These are phyloP conservation scores for Candida sp. DNA, from an alignment of 1,139 yeast species.

Conservation along the genomic window DNA sequence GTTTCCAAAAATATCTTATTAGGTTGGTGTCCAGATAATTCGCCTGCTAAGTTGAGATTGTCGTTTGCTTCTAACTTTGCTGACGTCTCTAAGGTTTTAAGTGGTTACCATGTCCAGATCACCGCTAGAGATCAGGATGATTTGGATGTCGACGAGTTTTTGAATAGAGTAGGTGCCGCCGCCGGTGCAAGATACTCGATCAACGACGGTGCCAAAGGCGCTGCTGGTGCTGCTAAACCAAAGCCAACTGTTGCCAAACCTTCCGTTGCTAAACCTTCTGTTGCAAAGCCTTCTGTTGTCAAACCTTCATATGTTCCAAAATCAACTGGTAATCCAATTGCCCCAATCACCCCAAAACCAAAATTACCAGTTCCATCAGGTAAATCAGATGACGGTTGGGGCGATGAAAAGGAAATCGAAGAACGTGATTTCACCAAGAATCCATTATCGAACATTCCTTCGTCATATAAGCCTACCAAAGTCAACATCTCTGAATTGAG, in stretches of 20 bases:
- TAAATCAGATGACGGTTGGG: conserved; percentile 60
- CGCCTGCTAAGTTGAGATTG: conserved; percentile 72
- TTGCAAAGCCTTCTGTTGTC: conserved; percentile 21
- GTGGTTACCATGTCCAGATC: conserved; percentile 91
- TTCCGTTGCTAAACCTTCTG: conserved; percentile 14
- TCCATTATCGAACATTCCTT: conserved; percentile 58
- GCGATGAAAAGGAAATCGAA: conserved; percentile 56
- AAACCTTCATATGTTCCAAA: conserved; percentile 32
- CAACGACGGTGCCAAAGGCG: conserved; percentile 10
- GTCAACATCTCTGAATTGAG: conserved; percentile 43
- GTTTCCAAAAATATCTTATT: conserved; percentile 79
- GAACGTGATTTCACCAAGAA: conserved; percentile 65
- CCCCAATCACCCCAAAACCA: conserved; percentile 22
- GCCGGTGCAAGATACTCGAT: conserved; percentile 91
- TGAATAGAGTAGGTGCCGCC: conserved; percentile 79
- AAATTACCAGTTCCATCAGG: conserved; percentile 9
- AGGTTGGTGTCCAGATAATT: conserved; percentile 93
- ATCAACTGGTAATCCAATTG: conserved; percentile 40
- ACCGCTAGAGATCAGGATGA: conserved; percentile 96
- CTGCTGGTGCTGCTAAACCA: conserved; percentile 8
- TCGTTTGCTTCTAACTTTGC: conserved; percentile 77
- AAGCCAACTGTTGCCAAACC: conserved; percentile 19
- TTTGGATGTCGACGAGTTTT: conserved; percentile 71
- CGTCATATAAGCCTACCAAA: conserved; percentile 70
- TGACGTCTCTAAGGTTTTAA: conserved; percentile 62